Conservation (phyloP, 129 eudicot species). For the Tagetes erecta region DNA sequence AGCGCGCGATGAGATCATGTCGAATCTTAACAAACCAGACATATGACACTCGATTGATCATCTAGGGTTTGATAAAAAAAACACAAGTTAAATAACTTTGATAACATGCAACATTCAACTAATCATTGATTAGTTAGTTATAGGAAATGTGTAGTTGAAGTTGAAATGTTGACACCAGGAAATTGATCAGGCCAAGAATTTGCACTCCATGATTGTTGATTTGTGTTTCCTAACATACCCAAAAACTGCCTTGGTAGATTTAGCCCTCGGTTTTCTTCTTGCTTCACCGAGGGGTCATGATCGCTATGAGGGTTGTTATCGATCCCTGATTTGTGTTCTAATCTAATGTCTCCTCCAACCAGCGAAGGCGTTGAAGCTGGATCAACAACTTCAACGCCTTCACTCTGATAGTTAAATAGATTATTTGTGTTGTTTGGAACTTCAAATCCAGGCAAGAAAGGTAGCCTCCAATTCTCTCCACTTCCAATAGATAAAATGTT, state of each 20-base stretch:
- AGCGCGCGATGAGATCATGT: slow-evolving; percentile 7
- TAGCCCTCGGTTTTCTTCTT: slow-evolving; percentile 40
- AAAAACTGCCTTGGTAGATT: slow-evolving; percentile 47
- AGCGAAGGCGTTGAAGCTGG: slow-evolving; percentile 34
- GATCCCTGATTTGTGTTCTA: slow-evolving; percentile 20
- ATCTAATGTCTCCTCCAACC: slow-evolving; percentile 33
- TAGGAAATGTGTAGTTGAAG: slow-evolving; percentile 54
- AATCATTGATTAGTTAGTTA: slow-evolving; percentile 14
- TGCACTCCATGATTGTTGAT: slow-evolving; percentile 52
- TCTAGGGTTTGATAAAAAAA: slow-evolving; percentile 13
- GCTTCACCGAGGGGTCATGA: slow-evolving; percentile 40
- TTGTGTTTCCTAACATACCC: slow-evolving; percentile 37
- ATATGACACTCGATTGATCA: slow-evolving; percentile 24
- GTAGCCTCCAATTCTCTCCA: slow-evolving; percentile 58
- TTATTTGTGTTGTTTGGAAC: slow-evolving; percentile 23
- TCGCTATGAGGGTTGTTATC: slow-evolving; percentile 25
- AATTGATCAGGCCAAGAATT: slow-evolving; percentile 51
- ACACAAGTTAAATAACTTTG: slow-evolving; percentile 24
- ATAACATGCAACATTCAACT: slow-evolving; percentile 26
- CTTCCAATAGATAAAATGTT: slow-evolving; percentile 38
- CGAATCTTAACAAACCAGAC: slow-evolving; percentile 25
- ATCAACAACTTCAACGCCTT: slow-evolving; percentile 22
- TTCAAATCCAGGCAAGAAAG: slow-evolving; percentile 50
- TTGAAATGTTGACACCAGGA: slow-evolving; percentile 46
- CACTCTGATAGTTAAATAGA: slow-evolving; percentile 43